Conservation (phyloP, 345 rosid species). For the Aurinia saxatilis region DNA sequence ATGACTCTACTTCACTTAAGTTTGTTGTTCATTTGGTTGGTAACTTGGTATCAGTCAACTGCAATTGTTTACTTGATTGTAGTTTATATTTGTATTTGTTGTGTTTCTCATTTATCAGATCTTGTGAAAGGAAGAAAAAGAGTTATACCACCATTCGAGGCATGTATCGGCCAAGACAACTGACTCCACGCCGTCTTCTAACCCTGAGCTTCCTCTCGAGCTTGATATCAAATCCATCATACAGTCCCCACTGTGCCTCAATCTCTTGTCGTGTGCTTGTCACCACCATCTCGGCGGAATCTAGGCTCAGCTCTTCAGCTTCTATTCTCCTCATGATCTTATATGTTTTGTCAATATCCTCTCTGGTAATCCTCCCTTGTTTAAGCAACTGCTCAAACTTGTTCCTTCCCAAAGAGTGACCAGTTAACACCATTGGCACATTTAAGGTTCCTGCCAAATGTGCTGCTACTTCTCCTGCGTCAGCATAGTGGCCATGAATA, state of each 20-base stretch:
- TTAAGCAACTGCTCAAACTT: constrained; percentile 93
- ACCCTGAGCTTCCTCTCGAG: constrained; percentile 88
- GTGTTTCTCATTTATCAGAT: constrained; percentile 9
- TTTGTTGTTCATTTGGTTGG: neutral
- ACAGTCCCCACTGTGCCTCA: constrained; percentile 97
- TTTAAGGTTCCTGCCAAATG: constrained; percentile 86
- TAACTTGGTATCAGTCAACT: no score
- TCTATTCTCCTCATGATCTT: constrained; percentile 94
- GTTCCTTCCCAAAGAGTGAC: constrained; percentile 96
- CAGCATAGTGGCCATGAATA: constrained; percentile 93
- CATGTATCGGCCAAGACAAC: constrained; percentile 90
- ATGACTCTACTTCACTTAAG: neutral
- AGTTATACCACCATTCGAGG: constrained; percentile 56
- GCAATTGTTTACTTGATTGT: constrained; percentile 1
- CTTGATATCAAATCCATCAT: constrained; percentile 94
- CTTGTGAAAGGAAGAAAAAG: neutral
- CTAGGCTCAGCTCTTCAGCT: constrained; percentile 88
- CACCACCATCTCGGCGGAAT: constrained; percentile 92
- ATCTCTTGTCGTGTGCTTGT: constrained; percentile 95
- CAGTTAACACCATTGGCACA: constrained; percentile 97
- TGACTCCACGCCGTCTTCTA: constrained; percentile 82
- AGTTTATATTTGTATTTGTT: neutral
- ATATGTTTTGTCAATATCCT: constrained; percentile 83
- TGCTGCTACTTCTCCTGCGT: constrained; percentile 93
- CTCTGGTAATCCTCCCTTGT: constrained; percentile 81